Evolutionary conservation across 1,284 basidiomycete genomes (phyloP).

Genomic region (Ganoderma resinaceum): DNA sequence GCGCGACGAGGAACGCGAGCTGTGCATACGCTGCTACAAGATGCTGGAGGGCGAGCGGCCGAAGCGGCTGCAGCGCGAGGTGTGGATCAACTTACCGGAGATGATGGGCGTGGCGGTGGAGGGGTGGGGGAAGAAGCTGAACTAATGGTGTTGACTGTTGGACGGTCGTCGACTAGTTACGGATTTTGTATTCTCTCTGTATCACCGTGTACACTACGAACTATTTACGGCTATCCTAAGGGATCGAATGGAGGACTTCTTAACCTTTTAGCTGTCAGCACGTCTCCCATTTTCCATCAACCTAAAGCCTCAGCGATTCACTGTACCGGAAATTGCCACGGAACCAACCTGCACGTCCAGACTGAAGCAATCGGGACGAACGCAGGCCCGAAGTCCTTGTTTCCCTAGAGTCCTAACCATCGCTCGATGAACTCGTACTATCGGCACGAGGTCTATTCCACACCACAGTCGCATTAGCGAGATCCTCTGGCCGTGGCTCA

Average conservation of each 20-base stretch:
- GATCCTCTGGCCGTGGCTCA: neutral
- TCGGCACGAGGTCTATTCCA: neutral
- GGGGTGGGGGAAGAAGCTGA: constrained; percentile 16
- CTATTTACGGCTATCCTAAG: too few relatives aligned
- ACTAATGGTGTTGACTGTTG: neutral
- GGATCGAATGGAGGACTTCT: too few relatives aligned
- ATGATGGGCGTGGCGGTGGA: constrained; percentile 25
- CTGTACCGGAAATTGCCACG: too few relatives aligned
- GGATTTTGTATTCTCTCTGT: neutral
- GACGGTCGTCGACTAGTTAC: neutral
- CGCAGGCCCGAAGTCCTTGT: neutral
- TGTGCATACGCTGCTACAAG: constrained; percentile 28
- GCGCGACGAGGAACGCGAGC: constrained; percentile 27
- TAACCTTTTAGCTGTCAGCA: too few relatives aligned
- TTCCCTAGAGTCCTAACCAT: neutral
- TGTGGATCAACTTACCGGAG: constrained; percentile 27
- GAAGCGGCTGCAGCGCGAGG: constrained; percentile 27
- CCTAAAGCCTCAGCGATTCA: too few relatives aligned
- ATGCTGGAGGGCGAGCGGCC: constrained; percentile 29
- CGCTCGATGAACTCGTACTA: neutral
- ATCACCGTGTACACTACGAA: too few relatives aligned
- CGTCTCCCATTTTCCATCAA: too few relatives aligned
- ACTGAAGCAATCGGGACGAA: neutral
- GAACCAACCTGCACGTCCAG: too few relatives aligned
- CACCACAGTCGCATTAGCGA: neutral